phyloP scores from a whole-genome alignment of 352 stramenopile genomes.

The Pythium phragmitis region DNA sequence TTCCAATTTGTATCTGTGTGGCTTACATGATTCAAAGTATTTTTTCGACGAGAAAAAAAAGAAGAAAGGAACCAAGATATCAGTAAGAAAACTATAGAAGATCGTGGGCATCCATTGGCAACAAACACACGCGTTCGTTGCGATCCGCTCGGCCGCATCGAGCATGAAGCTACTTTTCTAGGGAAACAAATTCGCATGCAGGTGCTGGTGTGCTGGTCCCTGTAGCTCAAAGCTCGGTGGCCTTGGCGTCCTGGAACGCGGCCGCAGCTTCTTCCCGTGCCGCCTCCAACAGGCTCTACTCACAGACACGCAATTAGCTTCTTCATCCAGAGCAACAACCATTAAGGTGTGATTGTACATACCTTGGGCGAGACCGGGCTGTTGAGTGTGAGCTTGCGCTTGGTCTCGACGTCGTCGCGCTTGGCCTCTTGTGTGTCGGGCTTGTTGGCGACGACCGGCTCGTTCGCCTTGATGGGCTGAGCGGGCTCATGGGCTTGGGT shows the following conservation, averaged over 20 bases:
- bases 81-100: neutral
- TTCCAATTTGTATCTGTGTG: neutral
- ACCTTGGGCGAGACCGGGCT: conserved; percentile 20
- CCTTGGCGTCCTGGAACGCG: conserved; percentile 26
- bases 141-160: neutral
- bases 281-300: conserved; percentile 23
- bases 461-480: neutral
- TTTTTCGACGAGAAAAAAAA: conserved; percentile 1
- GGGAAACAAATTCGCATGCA: neutral
- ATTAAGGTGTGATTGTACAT: neutral
- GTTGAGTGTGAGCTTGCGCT: conserved; percentile 19
- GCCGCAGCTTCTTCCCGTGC: conserved; percentile 23
- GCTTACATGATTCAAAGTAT: neutral
- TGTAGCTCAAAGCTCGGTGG: conserved; percentile 3
- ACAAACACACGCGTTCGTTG: neutral
- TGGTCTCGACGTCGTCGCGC: conserved; percentile 4
- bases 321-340: neutral
- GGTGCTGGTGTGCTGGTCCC: neutral
- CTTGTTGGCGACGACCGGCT: neutral
- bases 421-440: neutral
- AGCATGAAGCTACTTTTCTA: neutral
- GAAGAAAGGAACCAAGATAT: conserved; percentile 5
- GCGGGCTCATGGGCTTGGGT: neutral
- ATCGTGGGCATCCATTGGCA: neutral
- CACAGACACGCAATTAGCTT: neutral